Percentiles rank a stretch among this genome's conserved stretches.
Evolutionary conservation across 2,329 filamentous ascomycete genomes (phyloP).

Genomic region (Fusarium citri): DNA sequence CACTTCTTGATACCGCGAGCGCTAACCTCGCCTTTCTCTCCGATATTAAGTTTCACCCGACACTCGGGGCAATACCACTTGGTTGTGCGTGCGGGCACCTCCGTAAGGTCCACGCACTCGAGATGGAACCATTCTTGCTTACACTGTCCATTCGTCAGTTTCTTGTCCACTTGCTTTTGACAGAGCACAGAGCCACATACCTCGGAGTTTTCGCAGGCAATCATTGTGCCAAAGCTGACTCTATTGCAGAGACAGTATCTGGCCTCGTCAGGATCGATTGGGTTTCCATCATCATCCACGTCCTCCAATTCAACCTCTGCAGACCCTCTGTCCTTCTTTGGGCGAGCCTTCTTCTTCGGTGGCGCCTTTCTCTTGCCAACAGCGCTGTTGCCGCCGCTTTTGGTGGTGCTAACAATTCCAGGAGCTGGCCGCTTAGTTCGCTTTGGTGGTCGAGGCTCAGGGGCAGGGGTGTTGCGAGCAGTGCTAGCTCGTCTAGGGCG

Average conservation of each 20-base stretch:
- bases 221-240: conserved; percentile 86
- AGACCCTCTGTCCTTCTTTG: conserved; percentile 61
- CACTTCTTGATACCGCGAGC: conserved; percentile 66
- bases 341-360: conserved; percentile 71
- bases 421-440: conserved; percentile 78
- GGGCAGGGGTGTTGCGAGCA: conserved; percentile 67
- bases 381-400: conserved; percentile 71
- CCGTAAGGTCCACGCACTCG: conserved; percentile 76
- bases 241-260: conserved; percentile 83
- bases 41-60: conserved; percentile 70
- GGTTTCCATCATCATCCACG: conserved; percentile 74
- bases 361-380: conserved; percentile 78
- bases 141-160: conserved; percentile 66
- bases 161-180: conserved; percentile 13
- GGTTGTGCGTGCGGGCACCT: conserved; percentile 76
- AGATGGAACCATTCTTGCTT: conserved; percentile 89
- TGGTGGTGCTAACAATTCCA: conserved; percentile 74
- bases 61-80: conserved; percentile 91
- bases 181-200: conserved; percentile 61
- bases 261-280: conserved; percentile 80
- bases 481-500: conserved; percentile 67
- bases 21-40: conserved; percentile 71
- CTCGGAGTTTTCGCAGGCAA: conserved; percentile 82
- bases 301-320: conserved; percentile 64
- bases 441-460: conserved; percentile 62